Conservation (phyloP, 2,329 filamentous ascomycete genomes). For the Colletotrichum zoysiae region DNA sequence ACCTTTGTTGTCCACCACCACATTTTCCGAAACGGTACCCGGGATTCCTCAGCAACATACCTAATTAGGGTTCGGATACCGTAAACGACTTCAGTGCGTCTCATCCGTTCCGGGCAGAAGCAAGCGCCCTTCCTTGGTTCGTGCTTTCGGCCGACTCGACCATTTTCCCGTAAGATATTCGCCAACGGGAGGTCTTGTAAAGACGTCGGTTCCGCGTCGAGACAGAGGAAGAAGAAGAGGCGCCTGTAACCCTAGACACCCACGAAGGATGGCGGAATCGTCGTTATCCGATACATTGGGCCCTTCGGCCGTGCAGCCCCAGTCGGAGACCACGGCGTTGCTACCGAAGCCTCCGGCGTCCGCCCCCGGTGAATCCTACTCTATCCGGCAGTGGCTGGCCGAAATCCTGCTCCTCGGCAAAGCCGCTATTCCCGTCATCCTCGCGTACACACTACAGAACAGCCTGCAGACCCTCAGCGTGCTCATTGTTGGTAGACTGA, state of each 20-base stretch:
- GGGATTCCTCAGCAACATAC: conserved; percentile 3
- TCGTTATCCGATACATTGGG: conserved; percentile 25
- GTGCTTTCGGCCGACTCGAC: conserved; percentile 17
- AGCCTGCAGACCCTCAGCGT: conserved; percentile 87
- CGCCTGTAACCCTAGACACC: background rate
- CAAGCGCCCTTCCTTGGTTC: conserved; percentile 12
- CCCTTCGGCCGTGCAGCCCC: conserved; percentile 4
- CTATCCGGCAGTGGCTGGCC: conserved; percentile 35
- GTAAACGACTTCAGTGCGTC: conserved; percentile 20
- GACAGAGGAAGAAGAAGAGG: background rate
- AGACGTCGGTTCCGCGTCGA: background rate
- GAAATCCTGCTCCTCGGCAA: conserved; percentile 78
- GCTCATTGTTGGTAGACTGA: conserved; percentile 82
- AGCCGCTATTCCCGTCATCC: conserved; percentile 80
- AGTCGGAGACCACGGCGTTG: conserved; percentile 40
- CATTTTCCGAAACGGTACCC: background rate
- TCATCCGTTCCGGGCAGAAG: conserved; percentile 31
- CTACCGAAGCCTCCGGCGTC: conserved; percentile 37
- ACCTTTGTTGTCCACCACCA: conserved; percentile 20
- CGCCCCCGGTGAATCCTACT: conserved; percentile 22
- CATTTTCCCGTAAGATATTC: background rate
- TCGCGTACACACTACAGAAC: conserved; percentile 89
- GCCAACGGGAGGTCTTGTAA: background rate
- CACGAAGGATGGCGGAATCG: conserved; percentile 24
- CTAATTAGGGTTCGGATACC: background rate